Evolutionary conservation across 352 stramenopile species (phyloP).

Genomic region (Phytopythium litorale): DNA sequence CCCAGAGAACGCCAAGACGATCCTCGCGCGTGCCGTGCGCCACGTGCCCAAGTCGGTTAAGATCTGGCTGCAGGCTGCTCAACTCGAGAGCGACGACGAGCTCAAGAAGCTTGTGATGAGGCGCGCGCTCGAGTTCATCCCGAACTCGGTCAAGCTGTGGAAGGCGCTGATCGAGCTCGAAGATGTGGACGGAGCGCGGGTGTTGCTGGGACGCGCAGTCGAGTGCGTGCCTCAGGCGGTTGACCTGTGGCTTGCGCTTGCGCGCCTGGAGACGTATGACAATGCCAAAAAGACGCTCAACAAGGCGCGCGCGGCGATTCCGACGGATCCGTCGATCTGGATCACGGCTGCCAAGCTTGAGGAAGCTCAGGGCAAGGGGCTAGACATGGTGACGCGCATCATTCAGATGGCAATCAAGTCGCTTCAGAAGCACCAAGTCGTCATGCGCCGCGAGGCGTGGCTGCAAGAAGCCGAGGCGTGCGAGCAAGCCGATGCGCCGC

Average conservation of each 20-base stretch:
- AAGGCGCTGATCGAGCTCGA: slow-evolving; percentile 98
- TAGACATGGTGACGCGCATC: slow-evolving; percentile 80
- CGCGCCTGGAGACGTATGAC: slow-evolving; percentile 97
- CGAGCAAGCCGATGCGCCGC: slow-evolving; percentile 86
- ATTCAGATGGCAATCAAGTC: slow-evolving; percentile 83
- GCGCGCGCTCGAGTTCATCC: slow-evolving; percentile 94
- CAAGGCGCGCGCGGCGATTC: slow-evolving; percentile 90
- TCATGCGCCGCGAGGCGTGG: slow-evolving; percentile 95
- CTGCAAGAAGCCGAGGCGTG: slow-evolving; percentile 95
- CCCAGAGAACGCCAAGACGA: slow-evolving; percentile 95
- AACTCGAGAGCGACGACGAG: slow-evolving; percentile 90
- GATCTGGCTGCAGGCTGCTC: slow-evolving; percentile 94
- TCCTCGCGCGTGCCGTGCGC: slow-evolving; percentile 94
- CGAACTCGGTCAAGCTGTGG: slow-evolving; percentile 97
- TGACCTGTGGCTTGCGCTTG: slow-evolving; percentile 98
- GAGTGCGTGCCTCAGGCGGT: slow-evolving; percentile 97
- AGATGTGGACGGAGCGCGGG: slow-evolving; percentile 93
- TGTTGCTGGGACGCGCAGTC: slow-evolving; percentile 96
- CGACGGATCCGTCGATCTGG: slow-evolving; percentile 97
- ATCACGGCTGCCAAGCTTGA: slow-evolving; percentile 98
- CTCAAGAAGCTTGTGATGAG: slow-evolving; percentile 90
- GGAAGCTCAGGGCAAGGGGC: slow-evolving; percentile 94
- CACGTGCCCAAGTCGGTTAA: slow-evolving; percentile 94
- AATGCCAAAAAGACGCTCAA: slow-evolving; percentile 98
- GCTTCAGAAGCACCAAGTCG: slow-evolving; percentile 88